Evolutionary conservation across 1,284 basidiomycete species (phyloP).

Genomic region (Microbotryum silenes-acaulis): DNA sequence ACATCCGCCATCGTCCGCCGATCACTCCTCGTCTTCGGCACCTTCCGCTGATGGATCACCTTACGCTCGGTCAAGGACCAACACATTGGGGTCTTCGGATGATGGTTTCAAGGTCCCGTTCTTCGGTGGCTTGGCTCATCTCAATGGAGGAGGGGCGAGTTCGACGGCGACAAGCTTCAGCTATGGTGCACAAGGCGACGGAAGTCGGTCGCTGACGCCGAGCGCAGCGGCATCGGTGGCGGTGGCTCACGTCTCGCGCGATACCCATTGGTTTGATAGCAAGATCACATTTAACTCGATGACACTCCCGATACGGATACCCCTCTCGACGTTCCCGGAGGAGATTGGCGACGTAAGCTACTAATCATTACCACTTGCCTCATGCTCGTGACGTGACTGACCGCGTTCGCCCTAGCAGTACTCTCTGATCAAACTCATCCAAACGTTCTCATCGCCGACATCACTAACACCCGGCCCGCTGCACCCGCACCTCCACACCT

Average conservation of each 20-base stretch:
- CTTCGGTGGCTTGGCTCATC: too few relatives aligned
- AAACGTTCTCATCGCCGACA: constrained; percentile 68
- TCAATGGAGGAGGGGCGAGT: too few relatives aligned
- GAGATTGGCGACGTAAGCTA: constrained; percentile 86
- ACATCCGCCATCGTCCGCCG: too few relatives aligned
- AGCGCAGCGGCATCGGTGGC: too few relatives aligned
- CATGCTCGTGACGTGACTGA: constrained; percentile 18
- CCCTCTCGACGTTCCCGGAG: constrained; percentile 74
- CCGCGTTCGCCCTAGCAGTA: constrained; percentile 51
- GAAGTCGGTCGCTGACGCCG: too few relatives aligned
- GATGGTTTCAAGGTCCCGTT: too few relatives aligned
- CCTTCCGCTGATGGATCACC: too few relatives aligned
- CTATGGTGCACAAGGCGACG: too few relatives aligned
- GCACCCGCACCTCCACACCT: constrained; percentile 87
- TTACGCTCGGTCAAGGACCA: too few relatives aligned
- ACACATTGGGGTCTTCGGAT: too few relatives aligned
- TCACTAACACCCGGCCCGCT: constrained; percentile 58
- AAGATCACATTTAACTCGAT: constrained; percentile 64
- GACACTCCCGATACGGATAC: constrained; percentile 65
- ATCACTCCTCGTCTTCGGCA: too few relatives aligned
- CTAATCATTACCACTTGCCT: neutral
- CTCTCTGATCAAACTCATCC: constrained; percentile 81
- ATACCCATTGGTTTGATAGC: constrained; percentile 90
- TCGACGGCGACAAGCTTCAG: too few relatives aligned
- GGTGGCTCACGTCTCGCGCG: constrained; percentile 37